Evolutionary conservation across 2,329 filamentous ascomycete genomes (phyloP), one percentile per base, ranked within the genome.

Genomic region (Ascocoryne sarcoides): DNA sequence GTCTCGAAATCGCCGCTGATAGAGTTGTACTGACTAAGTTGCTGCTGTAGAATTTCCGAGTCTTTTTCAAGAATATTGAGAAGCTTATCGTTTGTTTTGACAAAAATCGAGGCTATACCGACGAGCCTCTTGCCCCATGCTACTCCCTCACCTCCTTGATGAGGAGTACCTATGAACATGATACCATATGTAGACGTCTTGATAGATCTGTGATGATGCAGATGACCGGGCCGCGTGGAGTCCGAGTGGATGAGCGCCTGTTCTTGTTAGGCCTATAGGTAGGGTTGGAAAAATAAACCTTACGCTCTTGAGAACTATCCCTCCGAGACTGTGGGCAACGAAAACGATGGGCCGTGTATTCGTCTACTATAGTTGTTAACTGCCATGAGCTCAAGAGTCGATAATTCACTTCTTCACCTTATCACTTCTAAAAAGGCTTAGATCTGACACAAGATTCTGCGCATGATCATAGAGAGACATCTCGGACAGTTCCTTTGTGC

Each of bases 141-240:
- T 26, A 60, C 58, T 19, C 59, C 56, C 31, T 52, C 56, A 33
- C 59, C 57, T 39, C 60, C 62, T 44, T 62, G 52, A 48, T 65
- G 59, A 32, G 60, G 62, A 16, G 61, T 65, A 18, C 61, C 61
- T 45, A 64, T 58, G 48, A 65, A 65, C 9, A 65, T 39, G 45
- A 64, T 59, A 7, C 61, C 60, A 47, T 62, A 60, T 36, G 60
- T 65, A 16, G 57, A 64, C 19, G 49, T 36, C 42, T 60, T 59
- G 42, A 63, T 58, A 8, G 57, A 50, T 37, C 48, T 52, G 31
- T 59, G 55, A 36, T 61, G 45, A 44, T 53, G 38, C 7, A 58
- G 46, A 32, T 53, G 50, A 28, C 46, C 50, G 41, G 42, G 31
- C 12, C 49, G 43, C 14, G 60, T 48, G 17, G 53, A 47, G 45